phyloP scores from a whole-genome alignment of 2,329 filamentous ascomycete species.

The Ilyonectria destructans region DNA sequence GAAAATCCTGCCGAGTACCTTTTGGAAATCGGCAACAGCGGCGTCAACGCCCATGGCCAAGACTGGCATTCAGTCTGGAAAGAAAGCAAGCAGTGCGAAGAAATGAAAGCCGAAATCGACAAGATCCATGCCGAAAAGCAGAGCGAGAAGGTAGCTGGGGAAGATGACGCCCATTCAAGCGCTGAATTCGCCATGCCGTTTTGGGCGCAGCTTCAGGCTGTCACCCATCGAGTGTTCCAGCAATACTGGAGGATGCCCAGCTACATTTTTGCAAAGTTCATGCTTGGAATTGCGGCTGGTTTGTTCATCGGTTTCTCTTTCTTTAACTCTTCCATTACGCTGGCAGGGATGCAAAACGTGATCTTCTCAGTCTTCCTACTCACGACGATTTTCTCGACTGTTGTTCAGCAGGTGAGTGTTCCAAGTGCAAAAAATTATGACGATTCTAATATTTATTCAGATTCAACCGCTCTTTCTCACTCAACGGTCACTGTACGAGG shows the following conservation, averaged over 20 bases:
- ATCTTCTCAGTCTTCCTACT: constrained; percentile 85
- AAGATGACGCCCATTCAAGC: constrained; percentile 51
- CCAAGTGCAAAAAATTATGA: neutral
- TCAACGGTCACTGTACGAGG: constrained; percentile 83
- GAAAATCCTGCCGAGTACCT: constrained; percentile 87
- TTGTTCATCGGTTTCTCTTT: constrained; percentile 86
- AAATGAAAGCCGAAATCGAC: constrained; percentile 74
- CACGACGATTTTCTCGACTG: constrained; percentile 80
- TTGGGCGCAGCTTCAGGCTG: constrained; percentile 73
- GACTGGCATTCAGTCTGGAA: constrained; percentile 82
- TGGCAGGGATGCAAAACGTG: constrained; percentile 81
- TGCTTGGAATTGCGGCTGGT: constrained; percentile 71
- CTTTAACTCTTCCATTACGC: constrained; percentile 67
- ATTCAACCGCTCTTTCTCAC: constrained; percentile 85
- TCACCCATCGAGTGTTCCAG: constrained; percentile 80
- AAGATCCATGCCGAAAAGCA: constrained; percentile 70
- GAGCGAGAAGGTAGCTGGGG: constrained; percentile 32
- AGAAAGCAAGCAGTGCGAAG: constrained; percentile 65
- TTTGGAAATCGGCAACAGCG: constrained; percentile 69
- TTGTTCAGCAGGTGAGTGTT: constrained; percentile 71
- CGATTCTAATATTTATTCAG: constrained; percentile 48
- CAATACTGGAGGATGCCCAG: constrained; percentile 88
- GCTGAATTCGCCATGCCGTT: constrained; percentile 88
- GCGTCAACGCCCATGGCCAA: constrained; percentile 55
- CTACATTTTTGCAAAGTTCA: constrained; percentile 83